Evolutionary conservation across 495 filamentous ascomycete species (phyloP), one percentile per base, ranked within the genome.

Genomic region (Penicillium goetzii): DNA sequence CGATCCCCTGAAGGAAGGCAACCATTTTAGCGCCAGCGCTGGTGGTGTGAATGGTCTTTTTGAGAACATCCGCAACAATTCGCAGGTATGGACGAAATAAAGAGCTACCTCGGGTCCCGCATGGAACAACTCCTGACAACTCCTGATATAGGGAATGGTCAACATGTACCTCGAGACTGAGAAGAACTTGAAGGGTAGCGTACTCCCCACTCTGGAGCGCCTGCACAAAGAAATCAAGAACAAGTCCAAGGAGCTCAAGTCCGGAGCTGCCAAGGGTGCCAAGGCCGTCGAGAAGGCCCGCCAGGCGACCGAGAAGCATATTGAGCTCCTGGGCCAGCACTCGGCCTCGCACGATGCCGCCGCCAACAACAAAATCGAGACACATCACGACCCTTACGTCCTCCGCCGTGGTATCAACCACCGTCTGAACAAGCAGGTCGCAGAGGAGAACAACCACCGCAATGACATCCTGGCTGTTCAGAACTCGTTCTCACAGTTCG

Each of bases 171-270:
- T 86, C 56, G 93, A 97, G 66, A 93, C 92, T 9, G 94, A 96
- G 64, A 92, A 92, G 80, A 90, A 85, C 61, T 83, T 99, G 51
- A 96, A 90, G 73, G 85, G 85, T 63, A 86, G 86, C 21, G 90
- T 97, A 21, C 83, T 96, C 19, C 96, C 94, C 12, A 88, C 93
- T 53, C 85, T 99, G 68, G 92, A 93, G 72, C 89, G 92, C 32
- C 84, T 99, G 30, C 93, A 97, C 78, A 87, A 92, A 71, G 95
- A 98, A 71, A 94, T 99, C 79, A 98, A 97, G 83, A 87, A 89
- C 74, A 97, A 97, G 80, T 81, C 84, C 38, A 98, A 97, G 81
- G 92, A 96, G 75, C 84, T 99, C 7, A 81, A 82, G 45, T 83
- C 87, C 49, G 92, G 93, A n/a, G 91, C 90, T n/a, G 86, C 86